These are phyloP conservation scores for Usnea hakonensis DNA, from an alignment of 495 filamentous ascomycete species.

Conservation along the genomic window DNA sequence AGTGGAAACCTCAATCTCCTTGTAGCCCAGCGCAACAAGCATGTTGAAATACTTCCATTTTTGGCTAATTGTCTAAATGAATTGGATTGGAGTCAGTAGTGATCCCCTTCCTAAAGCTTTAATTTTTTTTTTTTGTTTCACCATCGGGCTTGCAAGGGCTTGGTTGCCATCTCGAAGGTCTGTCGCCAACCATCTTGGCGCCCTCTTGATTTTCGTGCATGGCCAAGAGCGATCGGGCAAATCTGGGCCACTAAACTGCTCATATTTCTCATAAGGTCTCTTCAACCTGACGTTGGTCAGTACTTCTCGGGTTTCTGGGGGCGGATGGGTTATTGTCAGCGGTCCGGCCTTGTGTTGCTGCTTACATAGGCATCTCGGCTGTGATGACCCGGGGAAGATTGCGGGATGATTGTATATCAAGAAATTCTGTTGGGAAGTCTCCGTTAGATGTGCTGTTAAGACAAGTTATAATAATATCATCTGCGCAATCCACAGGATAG, in stretches of 20 bases:
- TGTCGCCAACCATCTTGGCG: constrained; percentile 77
- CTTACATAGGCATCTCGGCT: not conserved
- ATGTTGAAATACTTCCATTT: constrained; percentile 94
- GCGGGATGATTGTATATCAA: not conserved
- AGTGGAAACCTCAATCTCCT: constrained; percentile 96
- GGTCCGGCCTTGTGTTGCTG: not conserved
- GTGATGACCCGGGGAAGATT: not conserved
- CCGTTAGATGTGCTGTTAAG: not conserved
- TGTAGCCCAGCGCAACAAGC: constrained; percentile 89
- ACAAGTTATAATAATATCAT: not conserved
- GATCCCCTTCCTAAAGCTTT: not conserved
- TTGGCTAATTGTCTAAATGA: constrained; percentile 47
- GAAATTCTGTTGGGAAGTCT: not conserved
- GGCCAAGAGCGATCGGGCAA: constrained; percentile 91
- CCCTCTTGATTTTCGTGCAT: constrained; percentile 62
- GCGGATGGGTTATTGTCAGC: not conserved
- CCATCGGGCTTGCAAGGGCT: constrained; percentile 82
- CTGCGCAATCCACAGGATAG: no score
- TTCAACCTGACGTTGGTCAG: constrained; percentile 62
- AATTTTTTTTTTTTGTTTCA: constrained; percentile 27
- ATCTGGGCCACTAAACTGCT: constrained; percentile 63
- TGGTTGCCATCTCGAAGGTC: constrained; percentile 86
- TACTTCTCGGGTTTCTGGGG: not conserved
- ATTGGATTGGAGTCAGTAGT: not conserved
- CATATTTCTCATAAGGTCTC: constrained; percentile 89